These are phyloP conservation scores for Penicillium parvum DNA, from an alignment of 495 filamentous ascomycete genomes.

Conservation along the genomic window DNA sequence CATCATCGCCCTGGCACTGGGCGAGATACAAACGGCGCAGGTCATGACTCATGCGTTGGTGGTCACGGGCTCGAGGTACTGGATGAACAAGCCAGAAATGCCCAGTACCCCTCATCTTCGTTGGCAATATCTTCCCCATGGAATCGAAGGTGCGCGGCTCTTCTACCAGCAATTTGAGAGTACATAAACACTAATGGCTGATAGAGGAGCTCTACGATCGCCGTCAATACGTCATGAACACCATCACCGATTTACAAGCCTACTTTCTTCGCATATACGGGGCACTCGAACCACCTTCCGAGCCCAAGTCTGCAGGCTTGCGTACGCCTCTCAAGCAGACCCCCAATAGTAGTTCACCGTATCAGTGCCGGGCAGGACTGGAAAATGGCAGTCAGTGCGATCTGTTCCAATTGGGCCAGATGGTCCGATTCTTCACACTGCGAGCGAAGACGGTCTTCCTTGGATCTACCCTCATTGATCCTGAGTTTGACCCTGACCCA, in stretches of 20 bases:
- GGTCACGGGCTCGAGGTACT: slow-evolving; percentile 59
- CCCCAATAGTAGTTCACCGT: slow-evolving; percentile 12
- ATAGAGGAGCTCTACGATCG: slow-evolving; percentile 71
- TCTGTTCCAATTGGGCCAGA: slow-evolving; percentile 81
- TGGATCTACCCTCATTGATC: slow-evolving; percentile 45
- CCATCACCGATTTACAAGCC: slow-evolving; percentile 68
- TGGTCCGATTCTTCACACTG: slow-evolving; percentile 69
- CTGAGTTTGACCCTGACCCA: no score
- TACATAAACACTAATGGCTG: background rate
- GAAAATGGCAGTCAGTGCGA: slow-evolving; percentile 73
- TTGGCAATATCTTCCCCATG: slow-evolving; percentile 73
- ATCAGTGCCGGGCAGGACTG: slow-evolving; percentile 73
- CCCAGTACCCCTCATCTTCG: slow-evolving; percentile 26
- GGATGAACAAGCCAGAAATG: slow-evolving; percentile 41
- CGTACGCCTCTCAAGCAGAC: slow-evolving; percentile 7
- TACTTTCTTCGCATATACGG: slow-evolving; percentile 69
- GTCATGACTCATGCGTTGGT: slow-evolving; percentile 52
- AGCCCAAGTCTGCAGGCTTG: background rate
- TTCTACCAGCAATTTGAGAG: background rate
- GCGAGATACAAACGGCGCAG: slow-evolving; percentile 22
- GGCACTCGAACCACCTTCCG: slow-evolving; percentile 28
- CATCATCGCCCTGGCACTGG: slow-evolving; percentile 30
- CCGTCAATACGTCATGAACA: slow-evolving; percentile 65
- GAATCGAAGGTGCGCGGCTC: slow-evolving; percentile 59
- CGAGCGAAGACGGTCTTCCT: slow-evolving; percentile 45